Percentiles rank a stretch among this genome's conserved stretches.
phyloP scores from a whole-genome alignment of 345 rosid genomes.

The Excoecaria agallocha region DNA sequence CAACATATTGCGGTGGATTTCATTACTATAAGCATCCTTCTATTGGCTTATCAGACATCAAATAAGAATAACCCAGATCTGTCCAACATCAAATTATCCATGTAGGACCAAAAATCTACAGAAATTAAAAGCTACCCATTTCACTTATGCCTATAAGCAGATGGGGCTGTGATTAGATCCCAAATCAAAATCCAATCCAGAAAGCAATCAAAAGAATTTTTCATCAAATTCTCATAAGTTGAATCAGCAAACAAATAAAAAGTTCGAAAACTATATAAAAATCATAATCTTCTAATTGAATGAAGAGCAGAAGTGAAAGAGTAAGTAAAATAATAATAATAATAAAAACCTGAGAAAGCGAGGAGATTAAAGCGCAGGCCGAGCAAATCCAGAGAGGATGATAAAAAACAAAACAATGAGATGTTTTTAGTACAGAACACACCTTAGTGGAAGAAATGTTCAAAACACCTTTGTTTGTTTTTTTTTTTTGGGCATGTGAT shows the following conservation, averaged over 20 bases:
- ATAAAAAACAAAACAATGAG: not conserved
- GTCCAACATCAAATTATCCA: slow-evolving; percentile 14
- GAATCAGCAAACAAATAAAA: not conserved
- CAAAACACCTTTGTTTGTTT: slow-evolving; percentile 13
- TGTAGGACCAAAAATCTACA: not conserved
- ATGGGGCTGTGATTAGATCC: not conserved
- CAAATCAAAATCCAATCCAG: not conserved
- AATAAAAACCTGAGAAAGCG: slow-evolving; percentile 10
- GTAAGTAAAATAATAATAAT: not conserved
- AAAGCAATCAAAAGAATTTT: not conserved
- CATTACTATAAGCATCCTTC: not conserved
- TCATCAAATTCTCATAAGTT: not conserved
- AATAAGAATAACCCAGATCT: slow-evolving; percentile 28
- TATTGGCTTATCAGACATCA: slow-evolving; percentile 6
- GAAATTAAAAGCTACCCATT: slow-evolving; percentile 9
- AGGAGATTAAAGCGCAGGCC: slow-evolving; percentile 14
- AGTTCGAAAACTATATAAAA: not conserved
- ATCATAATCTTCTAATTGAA: not conserved
- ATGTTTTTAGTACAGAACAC: not conserved
- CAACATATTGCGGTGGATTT: not conserved
- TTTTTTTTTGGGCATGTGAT: slow-evolving; percentile 1
- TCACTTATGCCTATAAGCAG: not conserved
- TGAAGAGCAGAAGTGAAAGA: not conserved
- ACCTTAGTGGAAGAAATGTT: slow-evolving; percentile 8
- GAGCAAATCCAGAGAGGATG: not conserved